Evolutionary conservation across 768 basidiomycete genomes (phyloP).

Genomic region (Collybia mongolica): DNA sequence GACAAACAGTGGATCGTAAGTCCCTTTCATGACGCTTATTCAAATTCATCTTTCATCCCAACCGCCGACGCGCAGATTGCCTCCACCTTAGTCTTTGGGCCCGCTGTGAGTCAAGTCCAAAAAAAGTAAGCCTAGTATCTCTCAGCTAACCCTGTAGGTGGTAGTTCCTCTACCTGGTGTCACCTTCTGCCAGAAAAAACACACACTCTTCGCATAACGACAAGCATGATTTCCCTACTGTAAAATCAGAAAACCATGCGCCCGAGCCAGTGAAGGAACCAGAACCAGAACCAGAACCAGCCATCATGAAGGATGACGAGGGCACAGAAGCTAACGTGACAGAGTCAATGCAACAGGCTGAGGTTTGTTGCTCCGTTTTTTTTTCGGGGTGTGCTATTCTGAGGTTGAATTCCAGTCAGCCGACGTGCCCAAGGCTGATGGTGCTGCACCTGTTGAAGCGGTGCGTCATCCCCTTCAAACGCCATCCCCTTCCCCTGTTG

Average conservation of each 20-base stretch:
- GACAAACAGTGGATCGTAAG: slow-evolving; percentile 48
- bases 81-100: slow-evolving; percentile 37
- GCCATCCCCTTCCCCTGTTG: neutral
- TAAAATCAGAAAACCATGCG: slow-evolving; percentile 12
- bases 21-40: slow-evolving; percentile 12
- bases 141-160: slow-evolving; percentile 3
- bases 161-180: slow-evolving; percentile 41
- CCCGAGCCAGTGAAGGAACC: slow-evolving; percentile 14
- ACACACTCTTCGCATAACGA: slow-evolving; percentile 31
- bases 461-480: neutral
- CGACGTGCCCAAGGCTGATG: slow-evolving; percentile 15
- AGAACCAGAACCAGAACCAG: slow-evolving; percentile 16
- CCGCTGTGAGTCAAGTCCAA: slow-evolving; percentile 30
- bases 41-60: neutral
- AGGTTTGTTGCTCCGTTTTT: slow-evolving; percentile 20
- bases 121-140: slow-evolving; percentile 1
- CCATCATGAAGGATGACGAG: slow-evolving; percentile 37
- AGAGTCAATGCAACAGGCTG: slow-evolving; percentile 27
- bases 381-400: neutral
- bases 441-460: neutral
- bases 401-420: slow-evolving; percentile 5
- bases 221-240: slow-evolving; percentile 28
- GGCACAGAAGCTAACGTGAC: slow-evolving; percentile 36
- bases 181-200: slow-evolving; percentile 36
- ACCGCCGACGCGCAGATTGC: slow-evolving; percentile 29